Base-by-base conservation (phyloP, 2,329 filamentous ascomycete species). In the Fragosphaeria purpurea region DNA sequence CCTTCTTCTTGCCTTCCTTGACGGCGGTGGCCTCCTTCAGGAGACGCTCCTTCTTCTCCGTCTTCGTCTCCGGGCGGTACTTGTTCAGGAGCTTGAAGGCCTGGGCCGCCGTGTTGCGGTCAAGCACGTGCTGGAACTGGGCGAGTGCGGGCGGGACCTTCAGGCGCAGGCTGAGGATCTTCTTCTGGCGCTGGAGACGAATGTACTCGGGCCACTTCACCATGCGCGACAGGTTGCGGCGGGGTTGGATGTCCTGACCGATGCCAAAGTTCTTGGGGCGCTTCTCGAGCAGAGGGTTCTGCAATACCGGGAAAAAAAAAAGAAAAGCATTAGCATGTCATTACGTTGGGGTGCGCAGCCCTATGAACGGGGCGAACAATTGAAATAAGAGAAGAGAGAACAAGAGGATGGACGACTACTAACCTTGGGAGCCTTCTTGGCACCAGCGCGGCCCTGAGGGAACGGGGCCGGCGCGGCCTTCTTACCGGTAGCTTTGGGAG, bases 211-310 rank as follows among this genome's bases (percentile, higher is more conserved):
- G 93, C 93, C 93, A 98, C 82, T 93, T 94, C 68, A 98, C 90
- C 88, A 98, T 96, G 72, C 89, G 89, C 65, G 86, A 88, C 58
- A 95, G 81, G 80, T 98, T 97, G 70, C 90, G 87, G 70, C 82
- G 83, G 66, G 91, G 90, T 79, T 97, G 93, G 75, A 97, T 89
- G 76, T 96, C 91, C 82, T 97, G 90, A 70, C 93, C 93, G 70
- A 98, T 95, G 70, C 91, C 93, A 75, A 82, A 98, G 88, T 98
- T 98, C 70, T 87, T 87, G 66, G 88, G 76, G 65, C 90, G 88
- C 82, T 93, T 95, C 88, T 98, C 93, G 75, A 98, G 83, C 70
- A 98, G 90, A 71, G 93, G 93, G 85, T 97, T 98, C 93, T 98
- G 56, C 6, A 40, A 4, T n/a, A n/a, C 9, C 8, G 6, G 10